Evolutionary conservation across 2,329 filamentous ascomycete genomes (phyloP).

Genomic region (Immersiporthe knoxdaviesiana): DNA sequence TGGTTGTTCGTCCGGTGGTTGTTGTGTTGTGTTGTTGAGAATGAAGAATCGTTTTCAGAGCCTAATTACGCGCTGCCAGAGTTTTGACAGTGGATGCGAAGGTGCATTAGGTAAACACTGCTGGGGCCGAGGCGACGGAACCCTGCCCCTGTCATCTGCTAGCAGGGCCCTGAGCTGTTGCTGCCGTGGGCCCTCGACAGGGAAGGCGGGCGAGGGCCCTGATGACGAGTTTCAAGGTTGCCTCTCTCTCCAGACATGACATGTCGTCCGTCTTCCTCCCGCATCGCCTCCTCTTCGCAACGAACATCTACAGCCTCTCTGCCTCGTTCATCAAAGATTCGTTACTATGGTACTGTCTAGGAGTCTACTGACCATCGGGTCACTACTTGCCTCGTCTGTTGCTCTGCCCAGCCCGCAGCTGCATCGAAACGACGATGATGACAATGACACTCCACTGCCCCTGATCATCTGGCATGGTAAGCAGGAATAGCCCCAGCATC

Average conservation of each 20-base stretch:
- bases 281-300: neutral
- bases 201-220: neutral
- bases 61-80: neutral
- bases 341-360: constrained; percentile 36
- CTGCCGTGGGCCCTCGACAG: neutral
- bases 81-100: neutral
- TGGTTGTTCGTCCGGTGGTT: neutral
- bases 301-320: neutral
- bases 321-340: neutral
- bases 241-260: constrained; percentile 1
- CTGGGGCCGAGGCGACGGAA: neutral
- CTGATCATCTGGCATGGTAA: constrained; percentile 89
- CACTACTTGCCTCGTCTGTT: constrained; percentile 40
- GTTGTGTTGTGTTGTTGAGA: neutral
- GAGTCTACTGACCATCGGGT: constrained; percentile 37
- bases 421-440: constrained; percentile 39
- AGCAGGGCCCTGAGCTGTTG: constrained; percentile 6
- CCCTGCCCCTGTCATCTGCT: neutral
- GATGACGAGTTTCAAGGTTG: constrained; percentile 4
- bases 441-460: constrained; percentile 73
- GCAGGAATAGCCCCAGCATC: constrained; percentile 26
- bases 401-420: constrained; percentile 36
- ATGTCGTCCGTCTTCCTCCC: neutral
- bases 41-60: neutral
- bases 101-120: neutral